Conservation (phyloP, 1,284 basidiomycete species). For the Laetiporus sulphureus region DNA sequence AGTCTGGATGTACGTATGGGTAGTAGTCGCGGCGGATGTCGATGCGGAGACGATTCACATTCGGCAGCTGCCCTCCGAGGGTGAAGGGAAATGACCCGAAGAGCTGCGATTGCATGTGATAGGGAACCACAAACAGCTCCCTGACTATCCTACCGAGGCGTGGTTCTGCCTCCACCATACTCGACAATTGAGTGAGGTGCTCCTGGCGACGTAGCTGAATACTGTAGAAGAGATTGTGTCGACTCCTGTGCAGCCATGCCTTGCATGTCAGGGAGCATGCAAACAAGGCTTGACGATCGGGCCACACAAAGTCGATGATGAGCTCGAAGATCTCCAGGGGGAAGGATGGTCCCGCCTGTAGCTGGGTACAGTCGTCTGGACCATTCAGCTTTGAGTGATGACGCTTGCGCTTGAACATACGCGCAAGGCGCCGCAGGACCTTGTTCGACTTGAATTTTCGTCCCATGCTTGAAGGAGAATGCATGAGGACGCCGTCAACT, state of each 20-base stretch:
- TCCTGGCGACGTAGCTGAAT: slow-evolving; percentile 8
- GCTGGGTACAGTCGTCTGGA: neutral
- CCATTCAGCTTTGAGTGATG: neutral
- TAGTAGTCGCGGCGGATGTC: slow-evolving; percentile 4
- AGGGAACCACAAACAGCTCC: slow-evolving; percentile 10
- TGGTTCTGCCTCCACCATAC: slow-evolving; percentile 3
- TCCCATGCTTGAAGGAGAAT: no score
- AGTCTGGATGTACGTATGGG: slow-evolving; percentile 5
- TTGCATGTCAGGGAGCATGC: slow-evolving; percentile 15
- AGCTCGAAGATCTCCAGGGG: slow-evolving; percentile 16
- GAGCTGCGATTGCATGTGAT: slow-evolving; percentile 2
- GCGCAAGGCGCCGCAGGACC: neutral
- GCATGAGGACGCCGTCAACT: no score
- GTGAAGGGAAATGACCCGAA: slow-evolving; percentile 4
- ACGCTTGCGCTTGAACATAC: neutral
- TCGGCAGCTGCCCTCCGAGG: slow-evolving; percentile 4
- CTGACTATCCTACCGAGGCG: slow-evolving; percentile 8
- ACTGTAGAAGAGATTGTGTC: slow-evolving; percentile 13
- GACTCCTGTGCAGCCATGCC: slow-evolving; percentile 13
- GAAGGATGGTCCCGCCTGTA: neutral
- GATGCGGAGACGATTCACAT: slow-evolving; percentile 1
- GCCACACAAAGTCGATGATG: slow-evolving; percentile 16
- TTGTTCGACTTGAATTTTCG: no score
- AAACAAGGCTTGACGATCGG: slow-evolving; percentile 9
- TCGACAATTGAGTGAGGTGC: slow-evolving; percentile 8